Evolutionary conservation across 352 stramenopile genomes (phyloP).

Genomic region (Globisporangium canariense): DNA sequence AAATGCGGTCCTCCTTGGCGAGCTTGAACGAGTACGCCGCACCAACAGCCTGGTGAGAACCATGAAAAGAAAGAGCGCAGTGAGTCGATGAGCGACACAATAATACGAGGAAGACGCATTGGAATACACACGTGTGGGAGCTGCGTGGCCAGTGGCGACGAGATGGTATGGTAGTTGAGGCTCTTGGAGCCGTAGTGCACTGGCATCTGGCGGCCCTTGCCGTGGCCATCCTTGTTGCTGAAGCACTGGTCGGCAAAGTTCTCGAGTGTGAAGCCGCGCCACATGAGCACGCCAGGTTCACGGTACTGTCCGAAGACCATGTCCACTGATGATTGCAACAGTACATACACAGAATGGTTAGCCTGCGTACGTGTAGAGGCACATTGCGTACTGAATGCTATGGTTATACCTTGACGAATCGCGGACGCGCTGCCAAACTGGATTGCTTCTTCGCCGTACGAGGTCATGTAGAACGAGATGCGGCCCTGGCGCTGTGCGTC

Average conservation of each 20-base stretch:
- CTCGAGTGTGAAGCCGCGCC: constrained; percentile 96
- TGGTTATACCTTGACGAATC: constrained; percentile 47
- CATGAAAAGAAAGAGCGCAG: background rate
- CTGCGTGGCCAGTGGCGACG: constrained; percentile 95
- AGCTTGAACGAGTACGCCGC: constrained; percentile 96
- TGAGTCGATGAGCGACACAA: background rate
- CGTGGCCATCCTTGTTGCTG: constrained; percentile 94
- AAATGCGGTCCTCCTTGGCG: constrained; percentile 87
- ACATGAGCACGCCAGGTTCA: constrained; percentile 97
- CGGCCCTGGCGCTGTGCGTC: constrained; percentile 96
- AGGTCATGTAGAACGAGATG: constrained; percentile 98
- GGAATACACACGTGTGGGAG: constrained; percentile 83
- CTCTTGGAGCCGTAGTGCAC: constrained; percentile 96
- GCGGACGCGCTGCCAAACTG: constrained; percentile 94
- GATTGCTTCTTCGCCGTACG: constrained; percentile 93
- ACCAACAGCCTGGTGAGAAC: constrained; percentile 84
- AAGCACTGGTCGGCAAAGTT: constrained; percentile 98
- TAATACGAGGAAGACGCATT: background rate
- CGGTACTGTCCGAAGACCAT: constrained; percentile 98
- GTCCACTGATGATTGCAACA: constrained; percentile 49
- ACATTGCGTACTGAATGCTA: background rate
- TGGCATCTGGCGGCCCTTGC: constrained; percentile 97
- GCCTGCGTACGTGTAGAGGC: background rate
- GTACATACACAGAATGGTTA: background rate
- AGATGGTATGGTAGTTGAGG: constrained; percentile 98